A percentile compares a stretch with the other conserved stretches of the same genome.
Evolutionary conservation across 2,329 filamentous ascomycete species (phyloP).

Genomic region (Paracamarosporium sp.): DNA sequence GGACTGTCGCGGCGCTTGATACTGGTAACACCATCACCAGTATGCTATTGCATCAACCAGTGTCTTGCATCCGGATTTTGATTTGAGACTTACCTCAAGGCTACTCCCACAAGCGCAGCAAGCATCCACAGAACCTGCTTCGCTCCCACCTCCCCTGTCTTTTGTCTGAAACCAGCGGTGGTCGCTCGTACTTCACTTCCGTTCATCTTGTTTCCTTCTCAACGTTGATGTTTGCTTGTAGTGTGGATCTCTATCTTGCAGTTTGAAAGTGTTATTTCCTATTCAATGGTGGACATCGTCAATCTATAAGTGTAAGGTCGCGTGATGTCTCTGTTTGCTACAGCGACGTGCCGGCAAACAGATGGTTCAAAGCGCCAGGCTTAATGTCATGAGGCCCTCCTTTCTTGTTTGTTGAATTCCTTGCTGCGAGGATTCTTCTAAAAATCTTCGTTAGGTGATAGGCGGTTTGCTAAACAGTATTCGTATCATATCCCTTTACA

Average conservation of each 20-base stretch:
- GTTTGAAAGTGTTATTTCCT: background rate
- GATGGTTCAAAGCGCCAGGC: background rate
- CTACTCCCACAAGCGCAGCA: constrained; percentile 10
- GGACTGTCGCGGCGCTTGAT: constrained; percentile 3
- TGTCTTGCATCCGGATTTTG: background rate
- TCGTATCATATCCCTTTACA: background rate
- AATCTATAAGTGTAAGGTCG: background rate
- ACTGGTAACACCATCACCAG: constrained; percentile 2
- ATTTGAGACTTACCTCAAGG: background rate
- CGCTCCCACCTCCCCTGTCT: background rate
- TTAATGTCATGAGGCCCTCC: background rate
- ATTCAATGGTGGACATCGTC: background rate
- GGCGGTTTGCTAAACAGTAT: background rate
- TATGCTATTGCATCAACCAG: background rate
- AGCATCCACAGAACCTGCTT: background rate
- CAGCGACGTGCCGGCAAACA: background rate
- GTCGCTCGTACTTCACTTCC: background rate
- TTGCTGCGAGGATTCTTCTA: background rate
- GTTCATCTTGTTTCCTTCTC: background rate
- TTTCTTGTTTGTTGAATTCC: background rate
- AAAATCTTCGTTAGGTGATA: background rate
- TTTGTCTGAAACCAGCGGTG: background rate
- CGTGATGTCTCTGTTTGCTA: background rate
- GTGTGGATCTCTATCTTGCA: background rate
- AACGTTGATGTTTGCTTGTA: background rate